These are phyloP conservation scores for Calonectria pteridis DNA, from an alignment of 2,329 filamentous ascomycete species.

Conservation along the genomic window DNA sequence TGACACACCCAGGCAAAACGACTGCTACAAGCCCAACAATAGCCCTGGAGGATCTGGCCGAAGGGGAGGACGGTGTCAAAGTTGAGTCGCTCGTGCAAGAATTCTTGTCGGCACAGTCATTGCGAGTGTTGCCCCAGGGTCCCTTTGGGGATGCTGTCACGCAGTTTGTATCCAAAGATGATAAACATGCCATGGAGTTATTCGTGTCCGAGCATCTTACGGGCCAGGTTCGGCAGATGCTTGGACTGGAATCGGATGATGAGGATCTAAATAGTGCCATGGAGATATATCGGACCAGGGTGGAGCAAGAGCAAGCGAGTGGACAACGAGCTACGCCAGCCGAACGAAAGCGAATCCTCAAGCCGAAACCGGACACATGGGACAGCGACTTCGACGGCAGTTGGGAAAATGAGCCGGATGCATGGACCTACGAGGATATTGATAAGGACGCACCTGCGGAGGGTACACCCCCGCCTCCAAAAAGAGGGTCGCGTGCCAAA, in stretches of 20 bases:
- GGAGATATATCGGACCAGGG: slow-evolving; percentile 76
- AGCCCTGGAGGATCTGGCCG: slow-evolving; percentile 66
- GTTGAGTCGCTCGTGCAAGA: slow-evolving; percentile 91
- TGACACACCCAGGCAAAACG: slow-evolving; percentile 45
- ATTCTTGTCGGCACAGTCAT: slow-evolving; percentile 86
- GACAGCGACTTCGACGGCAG: slow-evolving; percentile 89
- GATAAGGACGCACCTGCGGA: slow-evolving; percentile 36
- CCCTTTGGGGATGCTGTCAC: slow-evolving; percentile 93
- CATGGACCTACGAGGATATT: slow-evolving; percentile 52
- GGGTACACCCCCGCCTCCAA: slow-evolving; percentile 49
- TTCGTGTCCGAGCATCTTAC: slow-evolving; percentile 81
- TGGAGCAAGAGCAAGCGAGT: slow-evolving; percentile 78
- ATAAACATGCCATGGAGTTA: slow-evolving; percentile 89
- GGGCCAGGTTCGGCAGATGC: slow-evolving; percentile 77
- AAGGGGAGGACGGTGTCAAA: slow-evolving; percentile 76
- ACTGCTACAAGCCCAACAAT: slow-evolving; percentile 70
- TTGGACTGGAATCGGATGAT: slow-evolving; percentile 74
- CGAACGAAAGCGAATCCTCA: slow-evolving; percentile 64
- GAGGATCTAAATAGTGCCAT: slow-evolving; percentile 78
- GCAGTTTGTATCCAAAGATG: slow-evolving; percentile 94
- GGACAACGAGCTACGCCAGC: slow-evolving; percentile 62
- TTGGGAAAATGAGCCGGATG: slow-evolving; percentile 85
- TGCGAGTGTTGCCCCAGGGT: slow-evolving; percentile 93
- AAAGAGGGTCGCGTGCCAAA: slow-evolving; percentile 48
- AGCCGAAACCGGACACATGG: slow-evolving; percentile 84